A percentile compares a stretch with the other conserved stretches of the same genome.
Conservation (phyloP, 805 yeast species). For the Isabelozyma gotoi region DNA sequence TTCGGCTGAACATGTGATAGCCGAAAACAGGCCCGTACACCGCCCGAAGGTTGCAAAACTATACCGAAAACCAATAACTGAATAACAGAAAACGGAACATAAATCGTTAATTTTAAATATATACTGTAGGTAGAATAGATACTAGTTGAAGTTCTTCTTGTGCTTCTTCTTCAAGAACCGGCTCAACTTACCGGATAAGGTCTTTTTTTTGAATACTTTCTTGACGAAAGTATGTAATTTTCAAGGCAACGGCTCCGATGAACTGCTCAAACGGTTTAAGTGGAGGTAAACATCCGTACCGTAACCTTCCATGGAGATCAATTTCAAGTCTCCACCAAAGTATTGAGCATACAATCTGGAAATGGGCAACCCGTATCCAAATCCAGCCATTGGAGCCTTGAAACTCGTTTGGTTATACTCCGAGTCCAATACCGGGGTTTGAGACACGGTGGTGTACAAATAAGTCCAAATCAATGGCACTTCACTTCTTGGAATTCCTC, state of each 20-base stretch:
- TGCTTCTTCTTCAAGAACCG: neutral
- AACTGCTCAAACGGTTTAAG: conserved; percentile 72
- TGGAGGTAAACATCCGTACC: conserved; percentile 93
- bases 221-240: neutral
- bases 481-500: conserved; percentile 85
- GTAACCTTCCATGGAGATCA: conserved; percentile 90
- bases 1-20: neutral
- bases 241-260: conserved; percentile 63
- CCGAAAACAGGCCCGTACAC: neutral
- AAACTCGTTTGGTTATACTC: conserved; percentile 61
- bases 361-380: conserved; percentile 88
- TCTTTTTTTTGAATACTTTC: conserved; percentile 1
- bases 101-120: neutral
- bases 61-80: neutral
- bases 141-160: neutral
- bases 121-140: neutral
- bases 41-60: neutral
- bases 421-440: conserved; percentile 63
- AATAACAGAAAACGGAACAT: neutral
- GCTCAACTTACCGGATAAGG: neutral
- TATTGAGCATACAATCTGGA: conserved; percentile 84
- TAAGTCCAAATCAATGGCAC: conserved; percentile 89
- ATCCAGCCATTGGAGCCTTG: conserved; percentile 92
- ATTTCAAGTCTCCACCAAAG: conserved; percentile 85
- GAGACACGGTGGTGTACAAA: conserved; percentile 82